Percentiles rank a stretch among this genome's conserved stretches.
Conservation (phyloP, 805 yeast species). For the Maudiozyma pseudohumilis region DNA sequence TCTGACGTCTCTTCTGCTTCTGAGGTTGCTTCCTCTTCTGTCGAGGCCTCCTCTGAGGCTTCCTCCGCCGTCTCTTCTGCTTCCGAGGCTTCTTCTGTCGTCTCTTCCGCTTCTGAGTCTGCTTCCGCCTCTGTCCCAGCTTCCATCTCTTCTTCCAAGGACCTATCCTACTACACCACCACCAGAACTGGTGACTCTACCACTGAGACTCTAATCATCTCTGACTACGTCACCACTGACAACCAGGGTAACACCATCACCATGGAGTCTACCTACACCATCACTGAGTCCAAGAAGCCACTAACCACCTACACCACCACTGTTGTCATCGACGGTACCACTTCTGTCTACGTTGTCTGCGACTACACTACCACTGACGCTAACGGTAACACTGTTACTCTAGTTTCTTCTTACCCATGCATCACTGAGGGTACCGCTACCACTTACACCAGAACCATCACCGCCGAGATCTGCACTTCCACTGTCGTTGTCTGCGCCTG, state of each 20-base stretch:
- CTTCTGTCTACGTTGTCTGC: slow-evolving; percentile 2
- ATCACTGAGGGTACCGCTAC: neutral
- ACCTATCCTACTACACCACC: slow-evolving; percentile 2
- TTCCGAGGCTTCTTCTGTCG: neutral
- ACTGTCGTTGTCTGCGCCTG: slow-evolving; percentile 2
- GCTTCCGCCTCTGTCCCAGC: neutral
- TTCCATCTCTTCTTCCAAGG: neutral
- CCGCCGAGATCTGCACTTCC: slow-evolving; percentile 1
- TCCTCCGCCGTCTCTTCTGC: neutral
- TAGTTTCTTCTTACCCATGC: slow-evolving; percentile 2
- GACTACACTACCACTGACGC: slow-evolving; percentile 2
- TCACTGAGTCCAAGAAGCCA: neutral
- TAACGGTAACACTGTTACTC: slow-evolving; percentile 1
- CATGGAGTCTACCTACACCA: slow-evolving; percentile 2
- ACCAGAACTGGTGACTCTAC: neutral
- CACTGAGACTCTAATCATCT: neutral
- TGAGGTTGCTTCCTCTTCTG: neutral
- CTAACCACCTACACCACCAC: slow-evolving; percentile 4
- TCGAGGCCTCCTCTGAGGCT: neutral
- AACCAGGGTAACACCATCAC: slow-evolving; percentile 1
- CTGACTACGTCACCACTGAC: slow-evolving; percentile 2
- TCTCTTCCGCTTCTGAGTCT: neutral
- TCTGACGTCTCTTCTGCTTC: neutral
- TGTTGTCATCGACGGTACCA: neutral
- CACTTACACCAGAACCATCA: slow-evolving; percentile 3